Percentiles rank a stretch among this genome's conserved stretches.
Evolutionary conservation across 345 rosid species (phyloP).

Genomic region (Combretum micranthum): DNA sequence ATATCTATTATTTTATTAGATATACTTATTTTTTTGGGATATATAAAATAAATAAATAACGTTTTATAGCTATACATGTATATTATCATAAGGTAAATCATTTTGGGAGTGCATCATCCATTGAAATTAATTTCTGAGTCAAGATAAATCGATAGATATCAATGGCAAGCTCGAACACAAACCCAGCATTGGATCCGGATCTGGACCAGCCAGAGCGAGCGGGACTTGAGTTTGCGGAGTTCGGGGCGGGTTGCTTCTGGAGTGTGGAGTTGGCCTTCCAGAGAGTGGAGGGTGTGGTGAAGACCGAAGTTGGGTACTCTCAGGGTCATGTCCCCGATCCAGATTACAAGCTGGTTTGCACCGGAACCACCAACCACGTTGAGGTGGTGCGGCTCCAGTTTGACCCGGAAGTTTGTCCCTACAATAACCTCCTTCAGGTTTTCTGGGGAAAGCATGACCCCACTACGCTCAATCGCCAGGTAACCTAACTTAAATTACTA

Average conservation of each 20-base stretch:
- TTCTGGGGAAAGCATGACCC: conserved; percentile 89
- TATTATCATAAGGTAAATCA: too few relatives aligned
- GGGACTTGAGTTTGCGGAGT: conserved; percentile 55
- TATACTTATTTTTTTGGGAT: too few relatives aligned
- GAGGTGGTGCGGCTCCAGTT: conserved; percentile 85
- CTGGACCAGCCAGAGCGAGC: conserved; percentile 41
- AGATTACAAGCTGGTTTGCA: conserved; percentile 54
- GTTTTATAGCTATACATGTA: too few relatives aligned
- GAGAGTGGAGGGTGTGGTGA: conserved; percentile 55
- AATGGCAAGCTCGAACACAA: conserved; percentile 19
- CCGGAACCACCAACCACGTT: conserved; percentile 59
- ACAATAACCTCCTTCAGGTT: conserved; percentile 44
- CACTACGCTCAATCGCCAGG: conserved; percentile 79
- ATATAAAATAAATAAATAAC: too few relatives aligned
- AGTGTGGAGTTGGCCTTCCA: conserved; percentile 78
- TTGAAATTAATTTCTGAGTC: too few relatives aligned
- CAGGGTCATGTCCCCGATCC: conserved; percentile 68
- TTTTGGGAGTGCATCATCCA: too few relatives aligned
- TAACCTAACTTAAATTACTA: too few relatives aligned
- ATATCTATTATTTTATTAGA: too few relatives aligned
- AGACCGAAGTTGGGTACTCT: conserved; percentile 84
- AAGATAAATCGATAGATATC: too few relatives aligned
- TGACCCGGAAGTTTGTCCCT: conserved; percentile 57
- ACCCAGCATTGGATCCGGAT: conserved; percentile 57
- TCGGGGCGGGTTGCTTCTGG: conserved; percentile 99